Base-by-base conservation (phyloP, 441 rosid genomes). In the Erysimum cheiri region DNA sequence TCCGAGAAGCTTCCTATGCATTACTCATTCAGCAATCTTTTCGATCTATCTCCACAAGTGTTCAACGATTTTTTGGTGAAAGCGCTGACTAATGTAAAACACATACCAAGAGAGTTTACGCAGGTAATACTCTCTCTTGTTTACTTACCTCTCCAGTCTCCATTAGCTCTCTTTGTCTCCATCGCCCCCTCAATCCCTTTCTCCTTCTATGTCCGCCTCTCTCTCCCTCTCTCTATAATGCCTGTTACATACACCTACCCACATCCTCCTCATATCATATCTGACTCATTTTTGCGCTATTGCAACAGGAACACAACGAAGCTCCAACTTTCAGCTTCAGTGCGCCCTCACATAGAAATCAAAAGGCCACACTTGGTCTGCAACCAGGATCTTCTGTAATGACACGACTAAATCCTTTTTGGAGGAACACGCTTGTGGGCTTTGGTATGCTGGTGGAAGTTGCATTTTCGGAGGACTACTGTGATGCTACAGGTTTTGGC, bases 401-500 rank as follows among this genome's bases (percentile, higher is more conserved):
- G 39, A 35, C 28, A 24, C 29, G 0, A 7, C 47, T 71, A 43
- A 7, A 6, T 14, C 3, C 63, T 62, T 35, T 31, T 22, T 39
- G 29, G 48, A 46, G 24, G 7, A 44, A 8, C 10, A 22, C 12
- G 24, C 57, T 54, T 22, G 5, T 63, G 37, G 75, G 75, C 5
- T 71, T 71, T 63, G 33, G 6, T 44, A 41, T 71, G 70, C n/a
- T 35, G 8, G 70, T 71, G 26, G 69, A 50, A 24, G 48, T 71
- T 0, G 24, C 39, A 63, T 54, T 54, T 54, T 24, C 64, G 0
- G 33, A 63, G 19, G 53, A 54, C 36, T 43, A 1, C 49, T 3
- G 2, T 35, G 43, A 19, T 40, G 39, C n/a, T 8, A 31, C 6
- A 4, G 70, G 70, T 46, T 56, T 72, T 0, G 33, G 58, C 17